These are phyloP conservation scores for Citrullus amarus DNA, from an alignment of 306 rosid genomes.

Conservation along the genomic window DNA sequence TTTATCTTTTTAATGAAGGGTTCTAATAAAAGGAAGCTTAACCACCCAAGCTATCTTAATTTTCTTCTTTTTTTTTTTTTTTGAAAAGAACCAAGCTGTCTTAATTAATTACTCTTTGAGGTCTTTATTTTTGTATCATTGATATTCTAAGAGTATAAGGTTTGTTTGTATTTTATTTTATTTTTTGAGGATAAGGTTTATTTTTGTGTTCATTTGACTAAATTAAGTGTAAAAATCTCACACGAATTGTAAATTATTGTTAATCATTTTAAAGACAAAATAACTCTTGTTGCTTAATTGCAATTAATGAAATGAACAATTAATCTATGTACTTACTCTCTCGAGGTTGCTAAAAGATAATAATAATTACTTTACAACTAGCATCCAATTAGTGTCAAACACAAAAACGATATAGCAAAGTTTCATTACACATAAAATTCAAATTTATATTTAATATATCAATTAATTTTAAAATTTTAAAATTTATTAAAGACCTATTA, in stretches of 20 bases:
- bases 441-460: no score
- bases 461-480: no score
- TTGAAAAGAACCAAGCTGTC: not conserved
- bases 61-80: no score
- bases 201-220: not conserved
- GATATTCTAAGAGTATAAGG: not conserved
- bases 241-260: not conserved
- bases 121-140: not conserved
- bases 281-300: not conserved
- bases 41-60: not conserved
- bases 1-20: not conserved
- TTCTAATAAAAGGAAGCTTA: not conserved
- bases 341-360: no score
- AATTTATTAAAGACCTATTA: no score
- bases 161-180: no score
- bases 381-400: no score
- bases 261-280: no score
- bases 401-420: no score
- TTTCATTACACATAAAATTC: no score
- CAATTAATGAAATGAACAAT: not conserved
- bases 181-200: not conserved
- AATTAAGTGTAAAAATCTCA: not conserved
- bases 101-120: not conserved
- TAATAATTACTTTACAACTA: no score
- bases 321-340: no score